These are phyloP conservation scores for Pseudozyma tsukubaensis DNA, from an alignment of 1,284 basidiomycete genomes.

Conservation along the genomic window DNA sequence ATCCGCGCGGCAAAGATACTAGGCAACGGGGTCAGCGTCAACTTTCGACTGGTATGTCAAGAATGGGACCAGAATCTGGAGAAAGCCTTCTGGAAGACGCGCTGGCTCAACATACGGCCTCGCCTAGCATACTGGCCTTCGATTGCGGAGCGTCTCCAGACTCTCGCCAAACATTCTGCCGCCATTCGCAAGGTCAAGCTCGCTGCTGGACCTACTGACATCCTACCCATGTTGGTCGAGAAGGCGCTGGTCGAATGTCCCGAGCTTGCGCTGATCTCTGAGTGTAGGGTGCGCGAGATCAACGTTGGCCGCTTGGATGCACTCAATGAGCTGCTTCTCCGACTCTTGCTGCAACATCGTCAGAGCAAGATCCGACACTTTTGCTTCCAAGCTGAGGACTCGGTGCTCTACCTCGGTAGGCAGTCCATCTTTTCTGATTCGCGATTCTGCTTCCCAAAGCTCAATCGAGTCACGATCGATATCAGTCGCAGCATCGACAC, in stretches of 20 bases:
- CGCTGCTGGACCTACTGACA: slow-evolving; percentile 11
- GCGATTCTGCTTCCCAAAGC: slow-evolving; percentile 4
- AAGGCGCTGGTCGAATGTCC: slow-evolving; percentile 10
- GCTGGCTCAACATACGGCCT: slow-evolving; percentile 21
- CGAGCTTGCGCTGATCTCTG: neutral
- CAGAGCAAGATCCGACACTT: slow-evolving; percentile 17
- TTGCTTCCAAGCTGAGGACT: slow-evolving; percentile 15
- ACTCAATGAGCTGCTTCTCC: slow-evolving; percentile 23
- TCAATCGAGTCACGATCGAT: slow-evolving; percentile 19
- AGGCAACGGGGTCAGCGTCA: neutral
- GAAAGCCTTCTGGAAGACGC: slow-evolving; percentile 15
- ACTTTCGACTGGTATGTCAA: slow-evolving; percentile 24
- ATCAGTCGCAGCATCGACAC: slow-evolving; percentile 7
- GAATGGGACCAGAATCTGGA: slow-evolving; percentile 12
- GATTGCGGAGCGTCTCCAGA: slow-evolving; percentile 9
- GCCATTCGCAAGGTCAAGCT: slow-evolving; percentile 28
- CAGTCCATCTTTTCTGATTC: slow-evolving; percentile 17
- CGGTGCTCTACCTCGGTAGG: slow-evolving; percentile 16
- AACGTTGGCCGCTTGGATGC: slow-evolving; percentile 19
- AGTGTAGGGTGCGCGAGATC: neutral
- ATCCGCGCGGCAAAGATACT: neutral
- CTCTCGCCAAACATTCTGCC: slow-evolving; percentile 3
- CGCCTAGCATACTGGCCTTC: neutral
- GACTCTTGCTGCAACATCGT: slow-evolving; percentile 6
- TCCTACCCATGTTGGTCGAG: slow-evolving; percentile 10